Conservation (phyloP, 1,139 yeast species). For the Kodamaea plutei region DNA sequence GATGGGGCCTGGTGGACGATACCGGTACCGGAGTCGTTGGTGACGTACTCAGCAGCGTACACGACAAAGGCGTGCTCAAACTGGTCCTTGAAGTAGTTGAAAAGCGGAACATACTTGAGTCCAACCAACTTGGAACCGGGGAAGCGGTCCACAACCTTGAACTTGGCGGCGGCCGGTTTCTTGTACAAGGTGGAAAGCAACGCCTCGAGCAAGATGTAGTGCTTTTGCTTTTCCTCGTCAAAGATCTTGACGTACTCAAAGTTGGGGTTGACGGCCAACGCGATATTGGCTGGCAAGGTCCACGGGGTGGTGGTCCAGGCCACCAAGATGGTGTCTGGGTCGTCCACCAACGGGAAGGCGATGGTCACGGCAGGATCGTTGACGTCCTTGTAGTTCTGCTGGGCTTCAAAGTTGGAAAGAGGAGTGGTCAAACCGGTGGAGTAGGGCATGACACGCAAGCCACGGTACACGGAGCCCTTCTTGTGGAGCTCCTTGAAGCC, state of each 20-base stretch:
- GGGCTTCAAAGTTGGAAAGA: conserved; percentile 95
- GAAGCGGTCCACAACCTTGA: conserved; percentile 73
- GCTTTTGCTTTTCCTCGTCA: conserved; percentile 79
- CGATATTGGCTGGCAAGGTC: conserved; percentile 95
- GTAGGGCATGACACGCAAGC: conserved; percentile 97
- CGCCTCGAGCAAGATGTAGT: conserved; percentile 79
- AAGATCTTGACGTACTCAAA: conserved; percentile 88
- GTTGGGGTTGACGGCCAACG: conserved; percentile 85
- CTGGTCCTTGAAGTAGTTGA: conserved; percentile 70
- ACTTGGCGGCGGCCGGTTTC: conserved; percentile 90
- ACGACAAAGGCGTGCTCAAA: conserved; percentile 82
- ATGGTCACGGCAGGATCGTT: conserved; percentile 94
- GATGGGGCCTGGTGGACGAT: conserved; percentile 98
- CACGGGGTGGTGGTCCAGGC: conserved; percentile 99
- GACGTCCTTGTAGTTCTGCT: conserved; percentile 95
- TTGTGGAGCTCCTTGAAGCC: conserved; percentile 84
- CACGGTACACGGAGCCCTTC: conserved; percentile 87
- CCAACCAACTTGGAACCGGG: conserved; percentile 80
- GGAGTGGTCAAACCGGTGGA: conserved; percentile 98
- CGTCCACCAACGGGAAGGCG: conserved; percentile 78
- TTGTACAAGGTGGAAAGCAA: conserved; percentile 81
- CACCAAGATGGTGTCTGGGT: conserved; percentile 76
- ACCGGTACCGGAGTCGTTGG: conserved; percentile 97
- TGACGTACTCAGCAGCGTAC: conserved; percentile 76
- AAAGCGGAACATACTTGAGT: conserved; percentile 74